Conservation (phyloP, 257 asterid genomes). For the Ilex asprella region DNA sequence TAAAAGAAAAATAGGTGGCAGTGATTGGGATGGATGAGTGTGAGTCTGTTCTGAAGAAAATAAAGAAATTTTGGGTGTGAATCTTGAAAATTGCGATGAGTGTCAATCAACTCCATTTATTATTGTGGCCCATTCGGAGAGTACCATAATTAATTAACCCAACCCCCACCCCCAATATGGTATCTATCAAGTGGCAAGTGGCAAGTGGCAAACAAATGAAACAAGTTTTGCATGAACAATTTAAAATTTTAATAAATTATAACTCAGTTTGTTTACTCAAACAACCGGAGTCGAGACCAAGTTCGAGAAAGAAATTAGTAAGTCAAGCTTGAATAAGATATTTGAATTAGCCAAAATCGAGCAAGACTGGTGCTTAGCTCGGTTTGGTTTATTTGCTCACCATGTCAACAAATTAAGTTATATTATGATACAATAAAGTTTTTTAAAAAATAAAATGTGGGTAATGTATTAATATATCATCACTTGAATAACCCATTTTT, state of each 20-base stretch:
- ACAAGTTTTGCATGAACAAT: too few relatives aligned
- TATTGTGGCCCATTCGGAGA: slow-evolving; percentile 33
- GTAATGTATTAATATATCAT: too few relatives aligned
- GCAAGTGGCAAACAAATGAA: too few relatives aligned
- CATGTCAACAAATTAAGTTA: too few relatives aligned
- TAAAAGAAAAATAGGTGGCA: slow-evolving; percentile 17
- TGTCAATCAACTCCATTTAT: slow-evolving; percentile 32
- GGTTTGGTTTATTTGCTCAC: too few relatives aligned
- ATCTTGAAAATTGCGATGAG: slow-evolving; percentile 47
- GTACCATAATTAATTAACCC: slow-evolving; percentile 32
- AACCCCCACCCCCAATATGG: slow-evolving; percentile 2
- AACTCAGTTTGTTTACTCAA: too few relatives aligned
- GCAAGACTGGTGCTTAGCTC: too few relatives aligned
- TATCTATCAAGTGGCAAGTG: too few relatives aligned
- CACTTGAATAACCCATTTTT: too few relatives aligned
- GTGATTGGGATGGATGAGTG: slow-evolving; percentile 42
- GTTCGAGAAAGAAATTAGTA: too few relatives aligned
- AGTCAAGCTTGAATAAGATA: neutral
- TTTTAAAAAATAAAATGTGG: slow-evolving; percentile 5
- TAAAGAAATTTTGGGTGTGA: slow-evolving; percentile 7
- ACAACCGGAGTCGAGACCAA: too few relatives aligned
- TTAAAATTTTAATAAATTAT: too few relatives aligned
- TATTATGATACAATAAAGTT: neutral
- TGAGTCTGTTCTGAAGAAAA: slow-evolving; percentile 21
- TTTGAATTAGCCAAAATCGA: neutral